These are phyloP conservation scores for Phaseolus lunatus DNA, from an alignment of 306 rosid species.

Conservation along the genomic window DNA sequence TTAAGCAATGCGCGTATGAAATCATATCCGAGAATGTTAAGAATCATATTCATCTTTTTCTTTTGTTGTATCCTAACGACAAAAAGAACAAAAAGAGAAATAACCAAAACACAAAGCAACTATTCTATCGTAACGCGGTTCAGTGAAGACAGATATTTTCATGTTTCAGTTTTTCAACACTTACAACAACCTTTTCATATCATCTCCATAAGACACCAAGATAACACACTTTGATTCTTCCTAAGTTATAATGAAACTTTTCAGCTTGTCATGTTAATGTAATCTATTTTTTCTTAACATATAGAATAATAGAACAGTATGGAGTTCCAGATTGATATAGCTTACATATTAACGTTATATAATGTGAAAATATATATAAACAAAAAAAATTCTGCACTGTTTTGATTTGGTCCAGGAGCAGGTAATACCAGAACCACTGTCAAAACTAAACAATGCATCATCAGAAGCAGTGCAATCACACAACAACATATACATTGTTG, in stretches of 20 bases:
- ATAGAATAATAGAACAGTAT: not conserved
- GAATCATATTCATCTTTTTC: slow-evolving; percentile 9
- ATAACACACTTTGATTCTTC: not conserved
- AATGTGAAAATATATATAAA: not conserved
- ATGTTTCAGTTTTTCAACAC: slow-evolving; percentile 28
- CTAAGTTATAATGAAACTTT: no score
- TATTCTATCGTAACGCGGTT: not conserved
- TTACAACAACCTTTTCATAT: slow-evolving; percentile 1
- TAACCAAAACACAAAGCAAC: not conserved
- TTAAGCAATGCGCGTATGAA: no score
- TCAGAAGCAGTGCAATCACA: slow-evolving; percentile 27
- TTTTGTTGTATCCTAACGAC: slow-evolving; percentile 27
- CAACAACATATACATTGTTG: slow-evolving; percentile 40
- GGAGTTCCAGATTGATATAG: not conserved
- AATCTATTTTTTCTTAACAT: not conserved
- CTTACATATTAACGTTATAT: slow-evolving; percentile 1
- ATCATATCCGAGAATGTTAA: not conserved
- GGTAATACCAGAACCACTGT: slow-evolving; percentile 47
- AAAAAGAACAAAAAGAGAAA: slow-evolving; percentile 3
- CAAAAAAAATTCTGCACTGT: not conserved
- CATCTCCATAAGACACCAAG: slow-evolving; percentile 7
- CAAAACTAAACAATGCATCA: slow-evolving; percentile 33
- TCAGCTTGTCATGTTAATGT: no score
- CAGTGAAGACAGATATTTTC: not conserved
- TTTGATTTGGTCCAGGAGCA: slow-evolving; percentile 48